Evolutionary conservation across 108 stramenopile species (phyloP).

Genomic region (Cyclotella atomus): DNA sequence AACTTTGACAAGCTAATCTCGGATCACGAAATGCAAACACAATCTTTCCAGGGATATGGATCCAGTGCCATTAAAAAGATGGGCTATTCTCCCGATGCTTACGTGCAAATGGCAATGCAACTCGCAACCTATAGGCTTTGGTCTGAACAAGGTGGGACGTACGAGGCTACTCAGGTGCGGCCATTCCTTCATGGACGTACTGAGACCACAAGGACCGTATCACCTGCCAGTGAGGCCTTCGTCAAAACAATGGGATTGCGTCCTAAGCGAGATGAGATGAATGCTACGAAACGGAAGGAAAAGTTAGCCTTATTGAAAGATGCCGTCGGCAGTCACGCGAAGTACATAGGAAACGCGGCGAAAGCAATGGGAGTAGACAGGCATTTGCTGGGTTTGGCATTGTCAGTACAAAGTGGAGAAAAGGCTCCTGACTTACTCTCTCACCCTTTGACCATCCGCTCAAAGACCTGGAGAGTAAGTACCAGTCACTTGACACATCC

Average conservation of each 20-base stretch:
- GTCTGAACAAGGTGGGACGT: constrained; percentile 78
- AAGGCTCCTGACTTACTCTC: constrained; percentile 66
- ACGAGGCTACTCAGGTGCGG: constrained; percentile 85
- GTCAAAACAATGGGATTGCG: constrained; percentile 62
- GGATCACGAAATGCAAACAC: constrained; percentile 57
- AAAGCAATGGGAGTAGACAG: constrained; percentile 88
- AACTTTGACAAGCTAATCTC: constrained; percentile 54
- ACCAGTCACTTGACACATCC: constrained; percentile 92
- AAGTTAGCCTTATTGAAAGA: constrained; percentile 65
- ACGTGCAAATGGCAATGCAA: constrained; percentile 88
- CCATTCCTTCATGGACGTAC: constrained; percentile 82
- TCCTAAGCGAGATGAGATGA: constrained; percentile 46
- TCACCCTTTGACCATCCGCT: constrained; percentile 73
- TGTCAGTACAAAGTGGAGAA: constrained; percentile 66
- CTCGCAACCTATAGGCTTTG: constrained; percentile 81
- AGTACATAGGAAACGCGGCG: constrained; percentile 72
- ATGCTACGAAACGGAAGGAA: constrained; percentile 36
- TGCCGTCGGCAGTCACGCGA: constrained; percentile 75
- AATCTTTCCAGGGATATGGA: constrained; percentile 82
- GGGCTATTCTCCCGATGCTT: constrained; percentile 88
- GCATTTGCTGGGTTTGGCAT: constrained; percentile 81
- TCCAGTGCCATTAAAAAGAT: constrained; percentile 73
- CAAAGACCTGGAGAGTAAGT: constrained; percentile 90
- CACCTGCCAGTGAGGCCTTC: constrained; percentile 61
- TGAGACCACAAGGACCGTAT: constrained; percentile 79